Base-by-base conservation (phyloP, 1,284 basidiomycete genomes). In the Ganoderma multipileum region DNA sequence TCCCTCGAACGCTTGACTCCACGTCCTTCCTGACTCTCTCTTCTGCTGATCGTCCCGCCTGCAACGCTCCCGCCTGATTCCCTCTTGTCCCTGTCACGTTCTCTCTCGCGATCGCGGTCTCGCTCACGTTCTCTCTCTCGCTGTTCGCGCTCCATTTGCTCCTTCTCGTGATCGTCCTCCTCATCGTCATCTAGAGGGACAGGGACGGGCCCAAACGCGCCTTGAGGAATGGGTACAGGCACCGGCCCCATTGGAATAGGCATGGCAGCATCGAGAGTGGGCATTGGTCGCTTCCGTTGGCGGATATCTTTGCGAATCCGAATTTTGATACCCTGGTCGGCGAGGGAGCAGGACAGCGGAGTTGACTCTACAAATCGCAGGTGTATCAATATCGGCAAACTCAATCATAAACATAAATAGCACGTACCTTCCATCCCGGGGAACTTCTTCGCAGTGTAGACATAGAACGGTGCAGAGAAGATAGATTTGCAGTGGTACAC, bases 361-460 rank as follows among this genome's bases (percentile, higher is more conserved):
- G 95, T 96, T 0, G 94, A 95, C 80, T 95, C 95, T 94, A 78
- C 47, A 69, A 26, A 66, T 44, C 52, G 8, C n/a, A 61, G 50
- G 36, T 70, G 61, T 65, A 61, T 62, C 47, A 63, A 60, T 11
- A 58, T 63, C 54, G n/a, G 52, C 63, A 60, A 28, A 28, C 59
- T 4, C 26, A 28, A 26, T 23, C 30, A 18, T 14, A n/a, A 3
- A 26, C 38, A 23, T 30, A 39, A 30, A 47, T 20, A 55, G 23
- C 20, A 59, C 89, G 54, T 71, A 94, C 94, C 91, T 84, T 95
- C 92, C 92, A 96, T 96, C 28, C 95, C 95, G 0, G 95, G 95
- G 78, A 97, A 97, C 80, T 96, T 95, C 84, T 97, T 97, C 4
- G 95, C 94, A 0, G 95, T 95, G 78, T 95, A 97, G 36, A 97